Evolutionary conservation across 345 rosid species (phyloP).

Genomic region (Camelina sativa): DNA sequence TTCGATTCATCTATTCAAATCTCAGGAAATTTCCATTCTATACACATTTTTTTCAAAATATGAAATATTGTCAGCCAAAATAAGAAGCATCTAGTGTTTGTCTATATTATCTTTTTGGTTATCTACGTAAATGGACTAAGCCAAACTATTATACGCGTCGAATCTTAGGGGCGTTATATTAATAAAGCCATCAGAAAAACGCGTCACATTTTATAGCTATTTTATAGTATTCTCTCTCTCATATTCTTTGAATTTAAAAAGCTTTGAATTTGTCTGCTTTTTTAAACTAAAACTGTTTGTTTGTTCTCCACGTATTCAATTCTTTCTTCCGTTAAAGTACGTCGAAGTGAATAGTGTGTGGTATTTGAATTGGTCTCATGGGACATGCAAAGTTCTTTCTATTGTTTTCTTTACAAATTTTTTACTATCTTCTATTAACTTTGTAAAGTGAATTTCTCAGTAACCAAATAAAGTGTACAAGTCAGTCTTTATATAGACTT

Average conservation of each 20-base stretch:
- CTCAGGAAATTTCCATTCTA: no score
- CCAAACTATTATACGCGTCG: conserved; percentile 25
- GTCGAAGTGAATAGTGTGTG: not conserved
- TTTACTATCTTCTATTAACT: not conserved
- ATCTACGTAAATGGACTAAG: conserved; percentile 16
- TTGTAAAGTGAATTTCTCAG: no score
- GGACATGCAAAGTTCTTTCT: not conserved
- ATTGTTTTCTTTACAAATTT: not conserved
- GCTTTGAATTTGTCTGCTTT: conserved; percentile 21
- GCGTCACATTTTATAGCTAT: no score
- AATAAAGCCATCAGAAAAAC: no score
- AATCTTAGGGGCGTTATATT: not conserved
- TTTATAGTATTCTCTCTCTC: no score
- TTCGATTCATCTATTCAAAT: no score
- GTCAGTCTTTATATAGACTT: no score
- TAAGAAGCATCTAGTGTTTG: not conserved
- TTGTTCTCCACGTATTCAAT: conserved; percentile 4
- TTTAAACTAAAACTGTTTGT: not conserved
- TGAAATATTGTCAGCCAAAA: no score
- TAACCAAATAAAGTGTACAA: no score
- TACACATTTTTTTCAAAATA: no score
- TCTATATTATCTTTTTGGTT: not conserved
- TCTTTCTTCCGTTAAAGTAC: not conserved
- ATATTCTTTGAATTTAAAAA: no score
- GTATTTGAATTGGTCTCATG: not conserved